Evolutionary conservation across 106 monocot genomes (phyloP), one percentile per base, ranked within the genome.

Genomic region (Allium sativum): DNA sequence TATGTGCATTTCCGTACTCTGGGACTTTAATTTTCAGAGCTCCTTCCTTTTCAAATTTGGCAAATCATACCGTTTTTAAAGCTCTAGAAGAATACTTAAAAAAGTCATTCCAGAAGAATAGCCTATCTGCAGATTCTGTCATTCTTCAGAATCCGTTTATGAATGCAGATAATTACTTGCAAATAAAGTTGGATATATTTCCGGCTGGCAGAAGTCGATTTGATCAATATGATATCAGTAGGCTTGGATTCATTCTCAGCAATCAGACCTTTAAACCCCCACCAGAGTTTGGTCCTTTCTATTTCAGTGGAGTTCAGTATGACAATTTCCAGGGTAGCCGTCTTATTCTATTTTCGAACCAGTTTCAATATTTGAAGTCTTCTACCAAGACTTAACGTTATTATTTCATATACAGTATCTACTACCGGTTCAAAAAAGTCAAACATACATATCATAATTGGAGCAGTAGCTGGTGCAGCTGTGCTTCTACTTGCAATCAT

Each of bases 1-100:
- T 16, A 7, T 90, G 90, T 51, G 73, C 79, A 7, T 79, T 65
- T 62, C 90, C 90, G 20, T 90, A 77, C 52, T 53, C 21, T n/a
- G 90, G 90, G 7, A 85, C 79, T 55, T 48, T 90, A 10, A 59
- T 47, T 22, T 90, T 90, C 70, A 77, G 77, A 42, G 75, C 82
- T 8, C 76, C 79, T 59, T 70, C 73, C 44, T 90, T 85, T 56
- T 85, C 85, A 12, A 69, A 72, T 60, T 68, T 77, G 13, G 56
- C 21, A 13, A 85, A 90, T 19, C 50, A 0, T 9, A 66, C 82
- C 56, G 54, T 63, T 8, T 85, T 66, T 48, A 21, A 43, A 22
- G 41, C 4, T 10, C 57, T 90, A 12, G 85, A 85, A 54, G 10
- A 2, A 1, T 22, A 8, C 7, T 63, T 91, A 16, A 47, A 70